phyloP scores from a whole-genome alignment of 1,284 basidiomycete genomes.

The Albatrellus sp. region DNA sequence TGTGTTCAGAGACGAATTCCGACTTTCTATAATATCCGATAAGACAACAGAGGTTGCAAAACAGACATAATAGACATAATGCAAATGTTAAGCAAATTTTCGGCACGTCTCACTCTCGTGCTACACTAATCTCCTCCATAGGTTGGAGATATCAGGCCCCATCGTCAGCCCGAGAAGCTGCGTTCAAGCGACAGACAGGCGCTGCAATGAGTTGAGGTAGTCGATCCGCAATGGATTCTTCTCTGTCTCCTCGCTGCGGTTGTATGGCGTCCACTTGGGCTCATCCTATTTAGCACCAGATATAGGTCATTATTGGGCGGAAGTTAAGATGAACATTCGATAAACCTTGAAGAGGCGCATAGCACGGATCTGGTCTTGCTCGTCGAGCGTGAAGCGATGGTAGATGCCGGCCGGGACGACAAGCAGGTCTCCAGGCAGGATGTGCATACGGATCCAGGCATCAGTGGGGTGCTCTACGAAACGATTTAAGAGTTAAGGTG shows the following conservation, averaged over 20 bases:
- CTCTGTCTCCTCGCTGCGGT: conserved; percentile 52
- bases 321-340: neutral
- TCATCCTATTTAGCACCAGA: conserved; percentile 45
- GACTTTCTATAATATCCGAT: too few species aligned
- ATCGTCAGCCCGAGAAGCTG: too few species aligned
- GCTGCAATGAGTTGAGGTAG: conserved; percentile 32
- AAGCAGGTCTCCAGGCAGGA: conserved; percentile 61
- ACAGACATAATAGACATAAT: too few species aligned
- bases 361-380: conserved; percentile 53
- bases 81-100: too few species aligned
- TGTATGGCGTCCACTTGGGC: conserved; percentile 76
- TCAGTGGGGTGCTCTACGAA: conserved; percentile 38
- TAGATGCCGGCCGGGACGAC: conserved; percentile 73
- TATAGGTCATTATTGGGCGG: neutral
- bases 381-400: conserved; percentile 78
- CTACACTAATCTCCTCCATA: too few species aligned
- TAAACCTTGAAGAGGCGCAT: conserved; percentile 69
- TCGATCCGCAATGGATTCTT: conserved; percentile 44
- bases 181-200: neutral
- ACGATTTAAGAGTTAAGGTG: neutral
- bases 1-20: too few species aligned
- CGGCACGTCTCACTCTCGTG: too few species aligned
- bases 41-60: too few species aligned
- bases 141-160: too few species aligned
- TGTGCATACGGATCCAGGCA: conserved; percentile 62